Evolutionary conservation across 768 basidiomycete genomes (phyloP), one percentile per base, ranked within the genome.

Genomic region (Leucogyrophana mollusca): DNA sequence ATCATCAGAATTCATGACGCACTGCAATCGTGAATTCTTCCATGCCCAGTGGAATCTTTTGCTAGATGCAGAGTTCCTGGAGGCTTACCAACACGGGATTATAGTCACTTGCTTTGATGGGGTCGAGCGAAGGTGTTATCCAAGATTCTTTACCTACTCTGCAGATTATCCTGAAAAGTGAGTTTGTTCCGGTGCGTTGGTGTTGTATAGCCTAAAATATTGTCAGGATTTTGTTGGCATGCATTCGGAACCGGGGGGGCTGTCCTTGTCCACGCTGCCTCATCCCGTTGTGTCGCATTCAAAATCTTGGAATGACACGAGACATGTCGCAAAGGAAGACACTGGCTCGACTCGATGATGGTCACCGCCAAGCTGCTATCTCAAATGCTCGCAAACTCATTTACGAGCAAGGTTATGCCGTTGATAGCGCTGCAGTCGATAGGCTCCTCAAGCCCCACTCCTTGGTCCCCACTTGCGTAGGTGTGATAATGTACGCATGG

Each of bases 241-340:
- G 51, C 7, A 54, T 63, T 3, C 40, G 53, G 1, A 49, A 61
- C 35, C 33, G 54, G 30, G 63, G 64, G 6, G 16, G 13, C 1
- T 66, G 64, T 35, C 61, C 62, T 8, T 69, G 68, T 38, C 62
- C 62, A 4, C 55, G 54, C 4, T 69, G 68, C 46, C 38, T 55
- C 4, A 52, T 62, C 13, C n/a, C 22, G 18, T 55, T 52, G 22
- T 34, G 51, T 1, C 20, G 53, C 9, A 48, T 68, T 22, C 32
- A 20, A 3, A n/a, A 52, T 21, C 34, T 66, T 11, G 67, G 66
- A 4, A 57, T 24, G 34, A 34, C 9, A 10, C 17, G 14, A 33
- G 43, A 44, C 22, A n/a, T 32, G 34, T n/a, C 22, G 22, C 34
- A 44, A 9, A 10, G 33, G 3, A 8, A 3, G 9, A 44, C 11